phyloP scores from a whole-genome alignment of 306 rosid genomes.

The Trichosanthes truncata region DNA sequence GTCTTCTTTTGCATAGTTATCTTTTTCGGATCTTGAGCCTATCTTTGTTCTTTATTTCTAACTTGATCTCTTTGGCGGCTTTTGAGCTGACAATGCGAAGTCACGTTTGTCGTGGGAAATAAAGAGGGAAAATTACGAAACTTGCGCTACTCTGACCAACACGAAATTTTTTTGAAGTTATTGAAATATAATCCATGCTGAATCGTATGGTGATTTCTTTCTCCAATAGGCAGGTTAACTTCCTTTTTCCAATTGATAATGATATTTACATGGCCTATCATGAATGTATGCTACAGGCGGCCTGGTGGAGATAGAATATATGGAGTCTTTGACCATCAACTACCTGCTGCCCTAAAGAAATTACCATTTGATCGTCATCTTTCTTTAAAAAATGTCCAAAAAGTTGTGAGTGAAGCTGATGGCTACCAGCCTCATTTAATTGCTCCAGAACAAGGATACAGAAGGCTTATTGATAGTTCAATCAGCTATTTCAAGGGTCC shows the following conservation, averaged over 20 bases:
- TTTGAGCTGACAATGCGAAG: neutral
- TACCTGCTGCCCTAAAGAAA: slow-evolving; percentile 95
- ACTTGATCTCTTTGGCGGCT: neutral
- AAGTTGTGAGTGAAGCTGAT: slow-evolving; percentile 91
- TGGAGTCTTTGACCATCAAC: slow-evolving; percentile 88
- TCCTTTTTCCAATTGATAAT: neutral
- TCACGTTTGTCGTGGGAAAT: neutral
- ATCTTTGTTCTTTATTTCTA: neutral
- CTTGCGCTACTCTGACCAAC: neutral
- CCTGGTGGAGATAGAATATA: slow-evolving; percentile 99
- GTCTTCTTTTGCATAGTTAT: neutral
- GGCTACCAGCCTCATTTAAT: slow-evolving; percentile 98
- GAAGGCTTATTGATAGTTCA: slow-evolving; percentile 94
- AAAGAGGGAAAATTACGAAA: neutral
- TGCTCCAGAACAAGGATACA: slow-evolving; percentile 98
- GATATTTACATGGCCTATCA: slow-evolving; percentile 6
- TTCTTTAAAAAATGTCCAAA: slow-evolving; percentile 76
- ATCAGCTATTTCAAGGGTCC: slow-evolving; percentile 96
- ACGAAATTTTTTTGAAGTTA: neutral
- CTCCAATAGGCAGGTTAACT: neutral
- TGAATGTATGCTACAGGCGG: slow-evolving; percentile 44
- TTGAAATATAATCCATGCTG: neutral
- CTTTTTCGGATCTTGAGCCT: neutral
- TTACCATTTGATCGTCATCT: slow-evolving; percentile 97
- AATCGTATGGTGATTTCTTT: neutral